phyloP scores from a whole-genome alignment of 805 yeast species.

The Monosporozyma servazzii region DNA sequence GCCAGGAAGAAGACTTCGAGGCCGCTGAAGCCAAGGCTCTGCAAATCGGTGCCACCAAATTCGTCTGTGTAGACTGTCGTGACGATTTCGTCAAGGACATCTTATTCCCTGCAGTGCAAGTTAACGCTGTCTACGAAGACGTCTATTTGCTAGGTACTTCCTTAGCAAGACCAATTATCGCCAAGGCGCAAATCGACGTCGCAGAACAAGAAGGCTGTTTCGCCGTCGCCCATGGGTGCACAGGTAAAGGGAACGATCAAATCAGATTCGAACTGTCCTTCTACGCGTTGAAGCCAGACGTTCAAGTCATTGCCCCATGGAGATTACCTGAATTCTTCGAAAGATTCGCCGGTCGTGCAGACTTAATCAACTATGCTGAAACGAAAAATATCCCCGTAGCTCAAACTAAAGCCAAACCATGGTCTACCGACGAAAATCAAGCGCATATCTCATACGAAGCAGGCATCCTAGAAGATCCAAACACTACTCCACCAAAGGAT shows the following conservation, averaged over 20 bases:
- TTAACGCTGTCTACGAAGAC: slow-evolving; percentile 96
- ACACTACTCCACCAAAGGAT: slow-evolving; percentile 97
- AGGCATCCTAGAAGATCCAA: slow-evolving; percentile 97
- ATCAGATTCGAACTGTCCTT: slow-evolving; percentile 95
- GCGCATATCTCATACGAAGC: slow-evolving; percentile 99
- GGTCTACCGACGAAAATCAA: slow-evolving; percentile 99
- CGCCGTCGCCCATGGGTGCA: slow-evolving; percentile 98
- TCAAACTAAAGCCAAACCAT: slow-evolving; percentile 97
- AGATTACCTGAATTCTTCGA: slow-evolving; percentile 91
- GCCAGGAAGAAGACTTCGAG: slow-evolving; percentile 98
- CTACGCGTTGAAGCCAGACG: slow-evolving; percentile 97
- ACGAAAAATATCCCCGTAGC: slow-evolving; percentile 87
- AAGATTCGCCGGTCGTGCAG: slow-evolving; percentile 97
- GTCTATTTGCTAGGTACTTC: slow-evolving; percentile 96
- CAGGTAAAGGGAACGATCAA: slow-evolving; percentile 99
- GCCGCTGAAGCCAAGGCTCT: slow-evolving; percentile 95
- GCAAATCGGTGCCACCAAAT: slow-evolving; percentile 94
- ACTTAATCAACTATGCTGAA: slow-evolving; percentile 87
- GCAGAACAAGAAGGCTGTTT: slow-evolving; percentile 97
- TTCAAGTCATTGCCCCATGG: slow-evolving; percentile 97
- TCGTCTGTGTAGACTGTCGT: slow-evolving; percentile 89
- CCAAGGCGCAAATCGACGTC: slow-evolving; percentile 94
- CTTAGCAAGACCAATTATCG: slow-evolving; percentile 96
- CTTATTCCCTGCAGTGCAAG: slow-evolving; percentile 90
- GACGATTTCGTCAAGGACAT: slow-evolving; percentile 89